phyloP scores from a whole-genome alignment of 192 early-diverging fungal genomes.

The Gaertneriomyces sp. region DNA sequence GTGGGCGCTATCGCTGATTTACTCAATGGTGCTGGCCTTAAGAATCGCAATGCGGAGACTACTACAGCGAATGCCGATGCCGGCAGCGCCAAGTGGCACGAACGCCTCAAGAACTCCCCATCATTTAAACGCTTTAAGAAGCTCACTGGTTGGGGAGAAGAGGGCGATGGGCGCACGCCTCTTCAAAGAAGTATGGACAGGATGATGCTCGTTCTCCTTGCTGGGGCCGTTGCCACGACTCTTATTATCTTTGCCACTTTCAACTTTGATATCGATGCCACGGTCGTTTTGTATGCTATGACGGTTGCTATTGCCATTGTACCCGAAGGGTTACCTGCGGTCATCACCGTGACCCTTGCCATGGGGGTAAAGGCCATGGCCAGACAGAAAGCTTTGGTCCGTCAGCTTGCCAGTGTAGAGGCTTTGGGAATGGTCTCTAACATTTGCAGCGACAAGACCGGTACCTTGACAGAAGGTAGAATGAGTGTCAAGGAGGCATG shows the following conservation, averaged over 20 bases:
- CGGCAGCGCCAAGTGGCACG: not conserved
- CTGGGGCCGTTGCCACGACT: slow-evolving; percentile 27
- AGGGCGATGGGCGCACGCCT: slow-evolving; percentile 38
- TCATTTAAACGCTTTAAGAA: not conserved
- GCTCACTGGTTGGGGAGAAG: slow-evolving; percentile 11
- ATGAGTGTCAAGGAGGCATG: slow-evolving; percentile 55
- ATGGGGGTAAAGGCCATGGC: slow-evolving; percentile 78
- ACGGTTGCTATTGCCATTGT: slow-evolving; percentile 88
- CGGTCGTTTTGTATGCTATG: slow-evolving; percentile 75
- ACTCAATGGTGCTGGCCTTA: slow-evolving; percentile 9
- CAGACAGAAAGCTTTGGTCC: slow-evolving; percentile 62
- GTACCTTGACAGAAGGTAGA: slow-evolving; percentile 75
- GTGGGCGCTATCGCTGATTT: slow-evolving; percentile 36
- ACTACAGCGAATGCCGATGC: not conserved
- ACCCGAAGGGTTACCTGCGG: slow-evolving; percentile 86
- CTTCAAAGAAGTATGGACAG: slow-evolving; percentile 34
- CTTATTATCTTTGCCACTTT: slow-evolving; percentile 36
- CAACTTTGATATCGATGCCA: slow-evolving; percentile 29
- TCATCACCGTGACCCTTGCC: slow-evolving; percentile 78
- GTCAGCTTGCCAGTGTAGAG: slow-evolving; percentile 78
- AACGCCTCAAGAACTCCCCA: not conserved
- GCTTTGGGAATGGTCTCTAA: slow-evolving; percentile 77
- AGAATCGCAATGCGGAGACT: no score
- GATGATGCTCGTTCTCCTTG: slow-evolving; percentile 41
- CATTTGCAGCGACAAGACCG: slow-evolving; percentile 84